Evolutionary conservation across 2,329 filamentous ascomycete genomes (phyloP).

Genomic region (Cercospora berteroae): DNA sequence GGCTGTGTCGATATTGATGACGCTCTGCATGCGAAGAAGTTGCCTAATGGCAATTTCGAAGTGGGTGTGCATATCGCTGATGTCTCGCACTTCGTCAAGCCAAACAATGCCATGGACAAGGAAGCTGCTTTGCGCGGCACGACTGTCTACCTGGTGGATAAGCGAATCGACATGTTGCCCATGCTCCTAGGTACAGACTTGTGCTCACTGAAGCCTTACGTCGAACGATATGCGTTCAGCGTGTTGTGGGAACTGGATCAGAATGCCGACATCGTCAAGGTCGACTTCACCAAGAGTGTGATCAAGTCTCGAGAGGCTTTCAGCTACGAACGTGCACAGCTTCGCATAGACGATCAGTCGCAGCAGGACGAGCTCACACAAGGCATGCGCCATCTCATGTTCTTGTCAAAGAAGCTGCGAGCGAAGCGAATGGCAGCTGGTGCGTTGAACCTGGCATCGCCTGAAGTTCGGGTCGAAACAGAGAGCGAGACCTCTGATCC

Average conservation of each 20-base stretch:
- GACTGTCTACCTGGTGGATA: constrained; percentile 96
- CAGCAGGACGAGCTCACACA: constrained; percentile 86
- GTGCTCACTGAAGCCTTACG: constrained; percentile 93
- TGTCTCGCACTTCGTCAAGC: constrained; percentile 98
- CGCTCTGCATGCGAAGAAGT: constrained; percentile 77
- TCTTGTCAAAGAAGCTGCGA: constrained; percentile 86
- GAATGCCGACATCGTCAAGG: constrained; percentile 78
- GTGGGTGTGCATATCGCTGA: constrained; percentile 98
- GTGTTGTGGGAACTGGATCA: constrained; percentile 75
- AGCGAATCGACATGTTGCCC: constrained; percentile 98
- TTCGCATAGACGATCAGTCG: constrained; percentile 84
- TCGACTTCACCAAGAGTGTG: constrained; percentile 94
- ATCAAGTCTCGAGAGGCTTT: constrained; percentile 96
- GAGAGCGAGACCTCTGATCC: constrained; percentile 96
- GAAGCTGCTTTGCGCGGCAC: constrained; percentile 93
- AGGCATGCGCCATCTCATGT: constrained; percentile 82
- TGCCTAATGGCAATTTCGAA: constrained; percentile 92
- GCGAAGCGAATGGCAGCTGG: constrained; percentile 96
- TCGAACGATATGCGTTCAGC: constrained; percentile 67
- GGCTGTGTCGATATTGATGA: constrained; percentile 99
- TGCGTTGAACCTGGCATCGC: constrained; percentile 92
- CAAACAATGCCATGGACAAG: constrained; percentile 93
- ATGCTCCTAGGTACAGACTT: constrained; percentile 93
- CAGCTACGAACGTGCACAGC: constrained; percentile 93
- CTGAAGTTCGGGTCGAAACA: constrained; percentile 92